Base-by-base conservation (phyloP, 1,284 basidiomycete genomes). In the Violaceomyces palustris region DNA sequence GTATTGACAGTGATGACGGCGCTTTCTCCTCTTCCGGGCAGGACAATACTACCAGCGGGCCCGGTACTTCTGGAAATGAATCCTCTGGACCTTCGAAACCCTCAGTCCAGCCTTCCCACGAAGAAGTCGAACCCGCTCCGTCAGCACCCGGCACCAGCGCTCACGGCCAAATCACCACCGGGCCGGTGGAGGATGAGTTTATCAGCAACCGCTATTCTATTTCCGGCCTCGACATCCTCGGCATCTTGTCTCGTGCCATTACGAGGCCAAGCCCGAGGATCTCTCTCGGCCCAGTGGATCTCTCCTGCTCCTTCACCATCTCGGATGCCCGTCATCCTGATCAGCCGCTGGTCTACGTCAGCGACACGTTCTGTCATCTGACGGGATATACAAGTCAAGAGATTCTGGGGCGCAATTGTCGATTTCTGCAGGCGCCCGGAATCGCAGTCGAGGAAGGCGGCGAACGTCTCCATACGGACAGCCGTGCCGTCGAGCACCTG, bases 201-300 rank as follows among this genome's bases (percentile, higher is more conserved):
- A 50, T 47, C 10, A 28, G 36, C 15, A 60, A 62, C 50, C 50
- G 84, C 10, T 96, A 96, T 76, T 91, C 88, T 1, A 77, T 83
- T 0, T 86, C 88, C 0, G 92, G 92, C 6, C 92, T 94, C 58
- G 91, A 97, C 70, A 79, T 92, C 45, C 78, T 97, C 38, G 82
- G 84, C 31, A 81, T 94, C 28, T 79, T 97, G 18, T 80, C 84
- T 4, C 80, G 87, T 10, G 84, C 96, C 12, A 83, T 81, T 2
- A 80, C 78, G 14, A 81, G 91, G 2, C 82, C 83, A 0, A 80
- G 86, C 60, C 88, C 88, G 1, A 82, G 79, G 48, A 81, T 94
- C 35, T 75, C 79, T 6, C 80, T 96, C 15, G 92, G 92, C 8
- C 88, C 92, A 0, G 87, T 97, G 27, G 92, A 97, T 73, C 78